Conservation (phyloP, 2,329 filamentous ascomycete genomes). For the Fusarium brevicatenulatum region DNA sequence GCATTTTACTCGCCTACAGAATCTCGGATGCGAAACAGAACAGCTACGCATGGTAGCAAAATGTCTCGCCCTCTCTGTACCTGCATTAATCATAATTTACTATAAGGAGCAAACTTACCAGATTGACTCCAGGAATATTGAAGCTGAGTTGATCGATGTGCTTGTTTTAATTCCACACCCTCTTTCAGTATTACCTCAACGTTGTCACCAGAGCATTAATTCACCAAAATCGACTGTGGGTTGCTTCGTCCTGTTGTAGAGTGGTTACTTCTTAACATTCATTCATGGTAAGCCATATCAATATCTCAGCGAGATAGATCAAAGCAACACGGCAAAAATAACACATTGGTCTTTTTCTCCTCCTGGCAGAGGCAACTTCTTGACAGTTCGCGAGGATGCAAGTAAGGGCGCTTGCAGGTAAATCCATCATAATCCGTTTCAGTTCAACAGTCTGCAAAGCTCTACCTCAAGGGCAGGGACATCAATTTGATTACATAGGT, state of each 20-base stretch:
- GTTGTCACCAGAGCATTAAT: neutral
- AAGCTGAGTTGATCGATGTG: neutral
- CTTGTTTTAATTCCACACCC: neutral
- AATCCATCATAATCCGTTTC: neutral
- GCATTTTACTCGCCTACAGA: slow-evolving; percentile 18
- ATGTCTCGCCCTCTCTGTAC: slow-evolving; percentile 30
- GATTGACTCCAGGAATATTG: neutral
- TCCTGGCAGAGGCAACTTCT: neutral
- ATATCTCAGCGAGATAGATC: neutral
- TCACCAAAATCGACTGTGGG: neutral
- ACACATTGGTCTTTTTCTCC: neutral
- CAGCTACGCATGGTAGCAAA: slow-evolving; percentile 8
- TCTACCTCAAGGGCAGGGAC: neutral
- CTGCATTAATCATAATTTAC: neutral
- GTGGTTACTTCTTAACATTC: neutral
- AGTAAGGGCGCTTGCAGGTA: neutral
- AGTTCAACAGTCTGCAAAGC: neutral
- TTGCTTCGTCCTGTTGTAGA: slow-evolving; percentile 2
- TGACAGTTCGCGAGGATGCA: neutral
- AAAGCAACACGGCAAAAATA: neutral
- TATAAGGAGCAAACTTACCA: neutral
- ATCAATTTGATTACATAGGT: neutral
- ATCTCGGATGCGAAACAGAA: neutral
- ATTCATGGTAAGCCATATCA: neutral
- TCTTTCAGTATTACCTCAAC: slow-evolving; percentile 21